Evolutionary conservation across 306 rosid species (phyloP), one percentile per base, ranked within the genome.

Genomic region (Vigna reflexopilosa): DNA sequence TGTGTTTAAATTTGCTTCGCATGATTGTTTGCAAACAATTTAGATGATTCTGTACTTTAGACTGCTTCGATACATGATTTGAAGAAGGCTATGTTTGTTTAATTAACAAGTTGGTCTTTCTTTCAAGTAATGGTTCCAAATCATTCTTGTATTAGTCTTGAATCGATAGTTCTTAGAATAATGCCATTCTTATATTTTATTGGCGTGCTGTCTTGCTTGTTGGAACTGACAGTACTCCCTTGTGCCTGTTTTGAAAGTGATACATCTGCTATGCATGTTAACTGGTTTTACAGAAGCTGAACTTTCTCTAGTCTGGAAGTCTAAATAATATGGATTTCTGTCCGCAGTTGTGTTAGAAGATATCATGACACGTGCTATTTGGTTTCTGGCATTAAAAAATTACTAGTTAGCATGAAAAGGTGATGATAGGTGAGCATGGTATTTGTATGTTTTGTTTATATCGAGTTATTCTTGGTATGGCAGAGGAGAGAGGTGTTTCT

Each of bases 251-350:
- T 4, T 30, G 32, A 30, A 30, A 30, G 3, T 30, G 32, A 30
- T 30, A 30, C 32, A 30, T 30, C 67, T 42, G 36, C 59, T 19
- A 11, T 34, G 58, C 28, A 64, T 9, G 19, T 2, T 47, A 11
- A 11, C 10, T 62, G 79, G 47, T 48, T 72, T 57, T 32, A 65
- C 62, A 42, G 73, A 70, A 28, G 36, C 49, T 71, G 67, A 64
- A 24, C 42, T 42, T 65, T 56, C 42, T 13, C 42, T 19, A 55
- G 58, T 64, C 15, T 10, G 19, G 15, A 20, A 36, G 28, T 36
- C 73, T 63, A 51, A 26, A 72, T 62, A 49, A 51, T 64, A 28
- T 81, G 70, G 12, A 56, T 81, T 71, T 67, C 63, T 57, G 55
- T 42, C 63, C 24, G 38, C 47, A 67, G 7, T 58, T 73, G 75